These are phyloP conservation scores for Abrus pulchellus DNA, from an alignment of 306 rosid species.

Conservation along the genomic window DNA sequence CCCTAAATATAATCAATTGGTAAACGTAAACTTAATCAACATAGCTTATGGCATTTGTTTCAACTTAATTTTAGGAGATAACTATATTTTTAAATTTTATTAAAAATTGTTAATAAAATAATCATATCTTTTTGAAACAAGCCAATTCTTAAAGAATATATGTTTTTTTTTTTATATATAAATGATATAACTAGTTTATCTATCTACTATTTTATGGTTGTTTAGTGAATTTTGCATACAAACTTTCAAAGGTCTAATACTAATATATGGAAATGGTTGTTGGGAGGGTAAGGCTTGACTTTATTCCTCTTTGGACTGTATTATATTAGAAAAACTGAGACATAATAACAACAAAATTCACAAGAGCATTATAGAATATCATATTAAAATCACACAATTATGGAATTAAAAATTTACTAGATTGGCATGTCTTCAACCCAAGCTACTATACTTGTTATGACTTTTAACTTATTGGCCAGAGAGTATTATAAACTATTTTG, in stretches of 20 bases:
- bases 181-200: neutral
- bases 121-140: neutral
- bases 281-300: neutral
- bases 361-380: neutral
- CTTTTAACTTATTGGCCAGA: conserved; percentile 36
- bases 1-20: neutral
- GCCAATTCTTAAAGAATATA: neutral
- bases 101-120: neutral
- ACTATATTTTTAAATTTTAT: neutral
- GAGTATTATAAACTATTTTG: conserved; percentile 29
- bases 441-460: conserved; percentile 34
- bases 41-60: neutral
- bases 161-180: neutral
- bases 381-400: neutral
- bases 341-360: conserved; percentile 15
- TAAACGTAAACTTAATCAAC: neutral
- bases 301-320: neutral
- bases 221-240: neutral
- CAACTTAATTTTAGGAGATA: neutral
- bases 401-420: conserved; percentile 8
- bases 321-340: neutral
- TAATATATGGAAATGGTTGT: conserved; percentile 6
- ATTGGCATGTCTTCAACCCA: conserved; percentile 31
- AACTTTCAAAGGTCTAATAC: neutral
- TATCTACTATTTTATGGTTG: neutral